phyloP scores from a whole-genome alignment of 2,329 filamentous ascomycete genomes.

The Plenodomus biglobosus region DNA sequence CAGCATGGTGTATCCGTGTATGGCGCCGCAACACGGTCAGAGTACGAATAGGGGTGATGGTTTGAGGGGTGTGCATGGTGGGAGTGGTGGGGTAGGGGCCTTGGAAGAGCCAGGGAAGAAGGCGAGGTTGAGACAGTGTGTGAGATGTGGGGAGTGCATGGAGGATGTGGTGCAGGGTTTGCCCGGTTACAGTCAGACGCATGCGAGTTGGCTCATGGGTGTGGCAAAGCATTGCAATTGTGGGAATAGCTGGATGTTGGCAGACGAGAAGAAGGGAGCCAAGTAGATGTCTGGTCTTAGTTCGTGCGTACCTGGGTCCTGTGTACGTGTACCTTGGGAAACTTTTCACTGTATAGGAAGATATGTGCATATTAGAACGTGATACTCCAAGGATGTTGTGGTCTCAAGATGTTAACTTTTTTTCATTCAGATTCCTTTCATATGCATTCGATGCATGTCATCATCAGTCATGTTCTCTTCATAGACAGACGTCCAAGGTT shows the following conservation, averaged over 20 bases:
- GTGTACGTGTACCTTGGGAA: too few relatives aligned
- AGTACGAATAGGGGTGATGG: constrained; percentile 26
- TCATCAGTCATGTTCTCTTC: constrained; percentile 8
- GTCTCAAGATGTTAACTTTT: constrained; percentile 14
- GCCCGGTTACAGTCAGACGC: constrained; percentile 33
- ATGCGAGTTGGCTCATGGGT: constrained; percentile 40
- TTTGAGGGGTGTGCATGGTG: constrained; percentile 12
- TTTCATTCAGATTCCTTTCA: constrained; percentile 22
- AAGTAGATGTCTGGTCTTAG: constrained; percentile 1
- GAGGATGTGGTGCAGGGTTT: constrained; percentile 47
- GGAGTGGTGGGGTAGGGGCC: constrained; percentile 1
- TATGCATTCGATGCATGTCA: constrained; percentile 21
- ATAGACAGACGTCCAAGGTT: background rate
- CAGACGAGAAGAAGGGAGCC: constrained; percentile 23
- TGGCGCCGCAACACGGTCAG: constrained; percentile 4
- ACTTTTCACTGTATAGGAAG: too few relatives aligned
- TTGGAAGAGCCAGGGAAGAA: constrained; percentile 10
- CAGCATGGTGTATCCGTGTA: constrained; percentile 23
- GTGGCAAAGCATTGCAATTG: constrained; percentile 46
- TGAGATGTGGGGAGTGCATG: constrained; percentile 50
- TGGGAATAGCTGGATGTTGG: constrained; percentile 43
- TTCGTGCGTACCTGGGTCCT: too few relatives aligned
- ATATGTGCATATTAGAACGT: too few relatives aligned
- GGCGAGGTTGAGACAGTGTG: constrained; percentile 44
- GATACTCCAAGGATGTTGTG: background rate